Evolutionary conservation across 495 filamentous ascomycete species (phyloP), one percentile per base, ranked within the genome.

Genomic region (Clavariopsis aquatica): DNA sequence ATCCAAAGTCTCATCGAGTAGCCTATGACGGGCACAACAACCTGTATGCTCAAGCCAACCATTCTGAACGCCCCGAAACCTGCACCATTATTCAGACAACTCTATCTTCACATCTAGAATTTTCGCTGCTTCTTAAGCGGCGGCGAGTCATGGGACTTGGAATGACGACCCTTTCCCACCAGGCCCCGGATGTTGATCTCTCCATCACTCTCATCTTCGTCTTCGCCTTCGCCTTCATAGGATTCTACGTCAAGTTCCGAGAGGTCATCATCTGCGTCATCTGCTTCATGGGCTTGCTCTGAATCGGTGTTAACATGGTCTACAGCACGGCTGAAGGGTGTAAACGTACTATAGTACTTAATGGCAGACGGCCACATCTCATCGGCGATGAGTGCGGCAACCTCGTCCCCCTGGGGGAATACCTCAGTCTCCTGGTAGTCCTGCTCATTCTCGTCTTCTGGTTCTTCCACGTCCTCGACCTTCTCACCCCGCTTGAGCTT

Each of bases 361-460:
- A 95, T 83, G 26, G 93, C 93, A 55, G 85, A 83, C 26, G 90
- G 88, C 86, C 87, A 98, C 51, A 96, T 78, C 64, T 96, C 92
- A 64, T 96, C 93, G 22, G 89, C 84, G 66, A 96, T 77, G 27
- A 86, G 78, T 58, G 93, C 80, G 20, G 92, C 92, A 17, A 96
- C 66, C 62, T 90, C 86, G 57, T 94, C 91, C 4, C 91, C 93
- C 24, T 82, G 81, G 0, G 87, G 87, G 80, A 92, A 96, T 58
- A 93, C 86, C 75, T 96, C 92, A 19, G 86, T 78, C 1, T 81
- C 79, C 17, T 81, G 73, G 26, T 81, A 80, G 45, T 83, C 82
- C 0, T 80, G 79, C 8, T 82, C 79, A 0, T 82, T 80, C 0
- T 81, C 83, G 9, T 84, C 79, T 0, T 83, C 82, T 0, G 84